Conservation (phyloP, 1,284 basidiomycete genomes). For the Gymnopus androsaceus region DNA sequence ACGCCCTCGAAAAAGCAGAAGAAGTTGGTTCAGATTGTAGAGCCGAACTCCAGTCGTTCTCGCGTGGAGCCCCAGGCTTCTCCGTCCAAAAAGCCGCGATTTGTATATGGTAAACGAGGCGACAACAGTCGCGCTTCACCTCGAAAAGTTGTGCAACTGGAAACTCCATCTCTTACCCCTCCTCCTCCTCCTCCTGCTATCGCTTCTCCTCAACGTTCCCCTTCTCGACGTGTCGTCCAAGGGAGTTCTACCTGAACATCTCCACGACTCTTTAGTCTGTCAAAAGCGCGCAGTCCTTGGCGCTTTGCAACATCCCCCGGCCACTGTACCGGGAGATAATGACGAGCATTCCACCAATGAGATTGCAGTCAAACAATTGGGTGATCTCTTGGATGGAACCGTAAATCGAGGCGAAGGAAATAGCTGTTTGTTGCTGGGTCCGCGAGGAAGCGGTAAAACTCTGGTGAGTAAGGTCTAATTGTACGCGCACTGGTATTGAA, state of each 20-base stretch:
- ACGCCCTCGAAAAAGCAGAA: background rate
- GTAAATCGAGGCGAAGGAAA: constrained; percentile 84
- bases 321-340: constrained; percentile 24
- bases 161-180: constrained; percentile 12
- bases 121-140: background rate
- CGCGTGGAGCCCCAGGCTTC: background rate
- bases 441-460: constrained; percentile 83
- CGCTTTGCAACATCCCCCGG: constrained; percentile 41
- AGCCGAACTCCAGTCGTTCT: background rate
- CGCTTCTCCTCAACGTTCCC: background rate
- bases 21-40: background rate
- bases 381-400: constrained; percentile 70
- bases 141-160: background rate
- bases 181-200: background rate
- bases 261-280: constrained; percentile 33
- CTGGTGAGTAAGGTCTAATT: constrained; percentile 49
- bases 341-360: constrained; percentile 46
- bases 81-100: background rate
- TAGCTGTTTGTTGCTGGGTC: constrained; percentile 83
- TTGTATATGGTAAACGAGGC: background rate
- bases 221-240: background rate
- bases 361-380: constrained; percentile 54
- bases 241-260: background rate
- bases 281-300: constrained; percentile 63
- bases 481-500: constrained; percentile 3